Percentiles rank a stretch among this genome's conserved stretches.
These are phyloP conservation scores for Delitschia confertaspora DNA, from an alignment of 495 filamentous ascomycete genomes.

Conservation along the genomic window DNA sequence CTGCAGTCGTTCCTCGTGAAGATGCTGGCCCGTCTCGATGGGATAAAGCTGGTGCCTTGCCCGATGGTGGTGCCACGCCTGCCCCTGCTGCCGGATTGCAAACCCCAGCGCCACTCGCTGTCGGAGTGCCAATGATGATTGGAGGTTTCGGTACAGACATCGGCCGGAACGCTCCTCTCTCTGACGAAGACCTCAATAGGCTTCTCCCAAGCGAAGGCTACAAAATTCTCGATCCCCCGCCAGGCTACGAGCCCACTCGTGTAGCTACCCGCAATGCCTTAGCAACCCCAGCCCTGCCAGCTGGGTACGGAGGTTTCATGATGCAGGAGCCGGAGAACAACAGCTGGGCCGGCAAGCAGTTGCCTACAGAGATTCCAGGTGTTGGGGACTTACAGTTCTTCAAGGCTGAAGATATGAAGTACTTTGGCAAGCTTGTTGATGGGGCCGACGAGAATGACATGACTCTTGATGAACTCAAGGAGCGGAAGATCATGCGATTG, in stretches of 20 bases:
- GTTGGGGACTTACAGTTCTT: slow-evolving; percentile 98
- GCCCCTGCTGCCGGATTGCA: slow-evolving; percentile 72
- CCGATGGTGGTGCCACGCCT: slow-evolving; percentile 61
- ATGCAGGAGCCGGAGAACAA: slow-evolving; percentile 90
- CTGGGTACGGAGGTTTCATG: slow-evolving; percentile 76
- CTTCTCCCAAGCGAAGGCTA: slow-evolving; percentile 91
- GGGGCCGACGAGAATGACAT: slow-evolving; percentile 86
- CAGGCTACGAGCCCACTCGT: slow-evolving; percentile 81
- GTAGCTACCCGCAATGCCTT: slow-evolving; percentile 67
- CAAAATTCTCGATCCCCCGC: slow-evolving; percentile 84
- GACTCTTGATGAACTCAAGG: slow-evolving; percentile 90
- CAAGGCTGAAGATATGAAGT: slow-evolving; percentile 98
- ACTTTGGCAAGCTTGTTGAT: slow-evolving; percentile 96
- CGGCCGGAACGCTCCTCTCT: slow-evolving; percentile 64
- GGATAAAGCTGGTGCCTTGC: slow-evolving; percentile 81
- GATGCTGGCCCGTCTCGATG: slow-evolving; percentile 53
- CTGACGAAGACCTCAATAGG: slow-evolving; percentile 88
- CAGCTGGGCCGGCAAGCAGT: slow-evolving; percentile 72
- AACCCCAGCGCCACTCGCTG: slow-evolving; percentile 78
- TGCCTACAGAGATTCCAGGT: slow-evolving; percentile 94
- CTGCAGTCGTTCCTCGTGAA: slow-evolving; percentile 15
- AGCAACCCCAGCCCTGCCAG: slow-evolving; percentile 60
- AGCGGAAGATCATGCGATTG: slow-evolving; percentile 96
- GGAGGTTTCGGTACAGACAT: slow-evolving; percentile 77
- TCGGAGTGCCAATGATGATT: slow-evolving; percentile 43